Conservation (phyloP, 2,329 filamentous ascomycete species). For the Penicillium sp. region DNA sequence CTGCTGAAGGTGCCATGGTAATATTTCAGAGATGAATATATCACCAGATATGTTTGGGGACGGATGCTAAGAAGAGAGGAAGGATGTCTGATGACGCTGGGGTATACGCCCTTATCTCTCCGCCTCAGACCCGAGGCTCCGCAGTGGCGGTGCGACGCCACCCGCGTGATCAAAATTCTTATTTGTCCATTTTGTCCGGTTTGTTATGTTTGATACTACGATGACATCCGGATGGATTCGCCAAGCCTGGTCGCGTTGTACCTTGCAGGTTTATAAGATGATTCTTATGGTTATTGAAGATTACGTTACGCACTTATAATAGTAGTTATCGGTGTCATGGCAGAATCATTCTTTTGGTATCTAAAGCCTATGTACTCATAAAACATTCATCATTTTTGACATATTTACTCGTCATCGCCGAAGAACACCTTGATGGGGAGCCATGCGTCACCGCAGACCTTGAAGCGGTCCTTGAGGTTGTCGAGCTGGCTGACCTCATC, state of each 20-base stretch:
- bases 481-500: slow-evolving; percentile 70
- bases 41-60: slow-evolving; percentile 13
- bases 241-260: not conserved
- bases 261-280: not conserved
- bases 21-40: slow-evolving; percentile 13
- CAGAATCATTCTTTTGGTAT: slow-evolving; percentile 20
- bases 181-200: not conserved
- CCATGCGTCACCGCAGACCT: slow-evolving; percentile 74
- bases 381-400: slow-evolving; percentile 17
- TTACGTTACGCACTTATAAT: not conserved
- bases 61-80: slow-evolving; percentile 12
- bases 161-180: slow-evolving; percentile 9
- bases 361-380: slow-evolving; percentile 22
- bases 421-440: slow-evolving; percentile 75
- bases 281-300: not conserved
- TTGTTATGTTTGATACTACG: not conserved
- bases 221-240: not conserved
- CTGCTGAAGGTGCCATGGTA: slow-evolving; percentile 49
- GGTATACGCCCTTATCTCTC: slow-evolving; percentile 18
- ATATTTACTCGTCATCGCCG: slow-evolving; percentile 69
- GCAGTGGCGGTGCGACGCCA: slow-evolving; percentile 21
- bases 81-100: slow-evolving; percentile 29
- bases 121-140: slow-evolving; percentile 12
- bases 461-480: slow-evolving; percentile 71
- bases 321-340: not conserved